Conservation (phyloP, 371 early-diverging fungal genomes). For the Mucor piriformis region DNA sequence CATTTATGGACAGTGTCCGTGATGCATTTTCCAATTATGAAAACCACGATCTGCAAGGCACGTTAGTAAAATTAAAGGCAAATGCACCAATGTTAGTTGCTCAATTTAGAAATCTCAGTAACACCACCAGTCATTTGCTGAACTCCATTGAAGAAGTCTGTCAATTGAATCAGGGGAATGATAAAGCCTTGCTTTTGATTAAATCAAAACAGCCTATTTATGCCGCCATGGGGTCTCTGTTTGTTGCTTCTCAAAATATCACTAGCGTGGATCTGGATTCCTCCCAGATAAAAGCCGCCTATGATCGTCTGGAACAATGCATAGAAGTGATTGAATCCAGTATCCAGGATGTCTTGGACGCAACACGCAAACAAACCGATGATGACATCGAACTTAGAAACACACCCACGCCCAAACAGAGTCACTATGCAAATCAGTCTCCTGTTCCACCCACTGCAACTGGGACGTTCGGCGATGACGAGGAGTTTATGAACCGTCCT, state of each 20-base stretch:
- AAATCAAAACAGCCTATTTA: constrained; percentile 69
- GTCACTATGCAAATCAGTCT: background rate
- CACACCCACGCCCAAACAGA: constrained; percentile 19
- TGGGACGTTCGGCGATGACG: constrained; percentile 1
- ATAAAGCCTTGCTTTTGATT: constrained; percentile 33
- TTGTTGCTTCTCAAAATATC: constrained; percentile 67
- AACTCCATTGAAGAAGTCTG: constrained; percentile 43
- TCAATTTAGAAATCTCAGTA: constrained; percentile 58
- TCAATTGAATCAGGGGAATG: background rate
- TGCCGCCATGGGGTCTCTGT: constrained; percentile 69
- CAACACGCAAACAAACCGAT: constrained; percentile 2
- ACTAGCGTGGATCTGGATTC: constrained; percentile 46
- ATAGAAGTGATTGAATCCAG: constrained; percentile 15
- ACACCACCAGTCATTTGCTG: constrained; percentile 46
- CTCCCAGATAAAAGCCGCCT: constrained; percentile 16
- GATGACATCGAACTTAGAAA: constrained; percentile 1
- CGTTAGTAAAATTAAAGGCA: constrained; percentile 40
- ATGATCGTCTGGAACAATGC: constrained; percentile 25
- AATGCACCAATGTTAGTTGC: constrained; percentile 60
- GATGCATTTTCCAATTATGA: constrained; percentile 24
- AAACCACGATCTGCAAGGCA: constrained; percentile 9
- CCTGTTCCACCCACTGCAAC: background rate
- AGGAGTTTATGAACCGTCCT: constrained; percentile 9
- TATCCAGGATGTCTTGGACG: constrained; percentile 12
- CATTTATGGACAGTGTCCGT: constrained; percentile 37